phyloP scores from a whole-genome alignment of 805 yeast species.

The Lachancea lanzarotensis region DNA sequence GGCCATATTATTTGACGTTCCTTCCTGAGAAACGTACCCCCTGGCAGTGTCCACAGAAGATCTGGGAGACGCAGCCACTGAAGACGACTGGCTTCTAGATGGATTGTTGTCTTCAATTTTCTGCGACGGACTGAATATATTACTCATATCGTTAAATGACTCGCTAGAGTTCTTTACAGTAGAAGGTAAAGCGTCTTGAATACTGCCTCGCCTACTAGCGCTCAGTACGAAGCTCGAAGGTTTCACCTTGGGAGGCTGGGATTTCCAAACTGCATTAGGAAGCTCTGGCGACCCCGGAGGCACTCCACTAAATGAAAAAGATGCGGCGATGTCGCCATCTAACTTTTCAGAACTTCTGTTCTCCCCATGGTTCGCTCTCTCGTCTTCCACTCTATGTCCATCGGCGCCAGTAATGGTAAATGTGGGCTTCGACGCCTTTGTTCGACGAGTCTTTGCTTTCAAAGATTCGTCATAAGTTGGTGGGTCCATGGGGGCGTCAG shows the following conservation, averaged over 20 bases:
- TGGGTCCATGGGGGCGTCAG: slow-evolving; percentile 9
- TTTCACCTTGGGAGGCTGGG: slow-evolving; percentile 26
- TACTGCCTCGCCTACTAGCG: slow-evolving; percentile 12
- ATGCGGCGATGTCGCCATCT: slow-evolving; percentile 27
- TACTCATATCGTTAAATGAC: slow-evolving; percentile 23
- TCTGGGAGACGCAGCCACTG: slow-evolving; percentile 15
- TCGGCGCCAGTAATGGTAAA: slow-evolving; percentile 5
- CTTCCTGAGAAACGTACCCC: slow-evolving; percentile 5
- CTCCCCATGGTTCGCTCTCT: slow-evolving; percentile 2
- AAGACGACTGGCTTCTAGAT: slow-evolving; percentile 10
- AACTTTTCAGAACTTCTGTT: slow-evolving; percentile 10
- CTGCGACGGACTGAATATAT: slow-evolving; percentile 15
- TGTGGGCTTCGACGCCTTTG: not conserved
- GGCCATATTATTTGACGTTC: slow-evolving; percentile 17
- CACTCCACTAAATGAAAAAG: slow-evolving; percentile 30
- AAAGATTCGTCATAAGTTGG: slow-evolving; percentile 12
- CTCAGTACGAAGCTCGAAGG: slow-evolving; percentile 11
- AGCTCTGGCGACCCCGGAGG: slow-evolving; percentile 24
- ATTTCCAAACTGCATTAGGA: slow-evolving; percentile 31
- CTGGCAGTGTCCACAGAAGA: slow-evolving; percentile 19
- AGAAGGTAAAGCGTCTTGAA: slow-evolving; percentile 25
- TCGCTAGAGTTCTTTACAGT: slow-evolving; percentile 24
- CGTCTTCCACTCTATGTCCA: not conserved
- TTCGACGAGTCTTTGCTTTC: slow-evolving; percentile 9
- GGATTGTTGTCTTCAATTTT: slow-evolving; percentile 7